Evolutionary conservation across 345 rosid species (phyloP).

Genomic region (Carallia pectinifolia): DNA sequence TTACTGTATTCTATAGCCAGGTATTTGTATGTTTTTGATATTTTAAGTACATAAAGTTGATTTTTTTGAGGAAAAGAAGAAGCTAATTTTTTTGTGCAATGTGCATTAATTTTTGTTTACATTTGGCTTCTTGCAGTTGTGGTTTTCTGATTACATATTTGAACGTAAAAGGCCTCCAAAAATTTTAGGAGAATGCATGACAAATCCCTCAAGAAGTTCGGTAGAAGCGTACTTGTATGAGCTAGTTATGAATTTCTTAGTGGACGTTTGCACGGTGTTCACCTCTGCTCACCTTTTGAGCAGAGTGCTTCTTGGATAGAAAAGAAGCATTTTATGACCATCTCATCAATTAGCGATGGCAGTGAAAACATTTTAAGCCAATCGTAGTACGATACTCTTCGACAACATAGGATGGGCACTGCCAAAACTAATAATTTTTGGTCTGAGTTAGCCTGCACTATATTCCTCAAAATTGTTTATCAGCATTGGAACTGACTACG

Average conservation of each 20-base stretch:
- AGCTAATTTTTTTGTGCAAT: slow-evolving; percentile 8
- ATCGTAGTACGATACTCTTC: too few species aligned
- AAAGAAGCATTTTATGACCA: not conserved
- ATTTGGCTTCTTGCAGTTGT: not conserved
- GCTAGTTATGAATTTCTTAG: not conserved
- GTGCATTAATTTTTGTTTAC: slow-evolving; percentile 4
- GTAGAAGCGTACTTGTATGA: not conserved
- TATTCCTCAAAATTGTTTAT: not conserved
- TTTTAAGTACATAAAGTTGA: slow-evolving; percentile 27
- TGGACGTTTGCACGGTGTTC: not conserved
- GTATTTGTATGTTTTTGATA: slow-evolving; percentile 25
- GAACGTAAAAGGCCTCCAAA: not conserved
- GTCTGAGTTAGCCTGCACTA: not conserved
- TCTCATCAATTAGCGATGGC: not conserved
- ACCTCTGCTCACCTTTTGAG: not conserved
- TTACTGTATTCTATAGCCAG: slow-evolving; percentile 30
- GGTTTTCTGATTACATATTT: not conserved
- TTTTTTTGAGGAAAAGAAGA: slow-evolving; percentile 11
- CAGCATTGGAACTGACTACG: not conserved
- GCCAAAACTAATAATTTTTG: too few species aligned
- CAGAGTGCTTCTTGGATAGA: not conserved
- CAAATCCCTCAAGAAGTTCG: not conserved
- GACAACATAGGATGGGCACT: too few species aligned
- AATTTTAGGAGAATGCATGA: not conserved
- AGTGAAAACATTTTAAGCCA: too few species aligned